A percentile compares a stretch with the other conserved stretches of the same genome.
phyloP scores from a whole-genome alignment of 345 rosid species.

The Hibiscus trionum region DNA sequence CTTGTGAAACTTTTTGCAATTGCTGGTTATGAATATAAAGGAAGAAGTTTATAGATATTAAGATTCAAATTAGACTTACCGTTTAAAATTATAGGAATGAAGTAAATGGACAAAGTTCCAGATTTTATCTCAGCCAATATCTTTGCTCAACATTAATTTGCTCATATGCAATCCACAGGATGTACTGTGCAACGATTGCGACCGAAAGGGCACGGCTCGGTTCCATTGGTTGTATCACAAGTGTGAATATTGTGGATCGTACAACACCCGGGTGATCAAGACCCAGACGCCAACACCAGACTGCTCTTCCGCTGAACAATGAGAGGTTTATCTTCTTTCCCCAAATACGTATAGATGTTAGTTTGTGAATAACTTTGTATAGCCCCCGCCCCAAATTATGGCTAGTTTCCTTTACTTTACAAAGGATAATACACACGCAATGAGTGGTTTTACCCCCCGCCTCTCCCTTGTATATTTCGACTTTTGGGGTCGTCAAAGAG shows the following conservation, averaged over 20 bases:
- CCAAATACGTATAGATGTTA: neutral
- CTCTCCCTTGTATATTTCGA: neutral
- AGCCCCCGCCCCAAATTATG: conserved; percentile 21
- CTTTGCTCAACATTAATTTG: neutral
- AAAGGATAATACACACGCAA: conserved; percentile 19
- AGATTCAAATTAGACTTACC: neutral
- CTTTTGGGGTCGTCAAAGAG: neutral
- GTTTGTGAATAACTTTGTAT: conserved; percentile 18
- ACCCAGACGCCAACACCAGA: conserved; percentile 25
- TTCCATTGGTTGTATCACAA: conserved; percentile 93
- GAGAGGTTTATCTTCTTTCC: conserved; percentile 7
- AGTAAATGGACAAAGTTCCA: neutral
- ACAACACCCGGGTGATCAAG: conserved; percentile 76
- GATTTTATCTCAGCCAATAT: neutral
- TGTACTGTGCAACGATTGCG: conserved; percentile 74
- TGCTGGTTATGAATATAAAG: neutral
- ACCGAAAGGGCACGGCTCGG: conserved; percentile 47
- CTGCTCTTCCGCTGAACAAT: conserved; percentile 25
- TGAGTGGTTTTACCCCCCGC: too few species aligned
- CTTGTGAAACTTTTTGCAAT: neutral
- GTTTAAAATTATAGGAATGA: neutral
- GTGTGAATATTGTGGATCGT: conserved; percentile 65
- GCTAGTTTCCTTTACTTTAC: conserved; percentile 41
- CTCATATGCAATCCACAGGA: conserved; percentile 33
- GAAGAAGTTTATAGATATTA: neutral